These are phyloP conservation scores for Coccomyxa sp. DNA, from an alignment of 139 green algal species.

Conservation along the genomic window DNA sequence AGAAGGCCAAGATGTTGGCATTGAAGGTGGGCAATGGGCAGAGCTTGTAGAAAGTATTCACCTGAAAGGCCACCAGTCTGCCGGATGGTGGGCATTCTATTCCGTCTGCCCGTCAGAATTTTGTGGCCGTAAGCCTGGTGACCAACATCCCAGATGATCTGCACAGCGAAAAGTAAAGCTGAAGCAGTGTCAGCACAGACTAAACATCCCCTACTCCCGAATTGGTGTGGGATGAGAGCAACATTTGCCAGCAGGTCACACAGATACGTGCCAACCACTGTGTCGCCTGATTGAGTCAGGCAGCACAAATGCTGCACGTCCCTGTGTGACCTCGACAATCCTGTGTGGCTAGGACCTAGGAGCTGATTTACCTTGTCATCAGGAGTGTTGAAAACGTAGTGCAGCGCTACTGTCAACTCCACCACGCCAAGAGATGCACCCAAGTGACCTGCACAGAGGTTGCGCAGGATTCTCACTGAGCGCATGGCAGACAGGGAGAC, in stretches of 20 bases:
- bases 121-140: conserved; percentile 98
- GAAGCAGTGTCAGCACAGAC: not conserved
- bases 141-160: conserved; percentile 95
- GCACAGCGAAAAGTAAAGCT: conserved; percentile 27
- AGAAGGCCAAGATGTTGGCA: no score
- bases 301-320: no score
- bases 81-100: conserved; percentile 89
- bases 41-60: conserved; percentile 17
- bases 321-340: no score
- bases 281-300: no score
- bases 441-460: conserved; percentile 82
- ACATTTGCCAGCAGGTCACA: no score
- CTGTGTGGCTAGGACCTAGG: not conserved
- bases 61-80: conserved; percentile 87
- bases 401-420: conserved; percentile 96
- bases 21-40: no score
- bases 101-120: conserved; percentile 92
- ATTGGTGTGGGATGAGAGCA: no score
- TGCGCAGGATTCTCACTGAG: no score
- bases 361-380: conserved; percentile 68
- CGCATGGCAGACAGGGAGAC: no score
- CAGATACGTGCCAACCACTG: no score
- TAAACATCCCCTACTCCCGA: no score
- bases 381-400: conserved; percentile 97
- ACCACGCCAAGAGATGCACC: conserved; percentile 92